A percentile compares a stretch with the other conserved stretches of the same genome.
phyloP scores from a whole-genome alignment of 2,329 filamentous ascomycete species.

The Scopulariopsis brevicaulis region DNA sequence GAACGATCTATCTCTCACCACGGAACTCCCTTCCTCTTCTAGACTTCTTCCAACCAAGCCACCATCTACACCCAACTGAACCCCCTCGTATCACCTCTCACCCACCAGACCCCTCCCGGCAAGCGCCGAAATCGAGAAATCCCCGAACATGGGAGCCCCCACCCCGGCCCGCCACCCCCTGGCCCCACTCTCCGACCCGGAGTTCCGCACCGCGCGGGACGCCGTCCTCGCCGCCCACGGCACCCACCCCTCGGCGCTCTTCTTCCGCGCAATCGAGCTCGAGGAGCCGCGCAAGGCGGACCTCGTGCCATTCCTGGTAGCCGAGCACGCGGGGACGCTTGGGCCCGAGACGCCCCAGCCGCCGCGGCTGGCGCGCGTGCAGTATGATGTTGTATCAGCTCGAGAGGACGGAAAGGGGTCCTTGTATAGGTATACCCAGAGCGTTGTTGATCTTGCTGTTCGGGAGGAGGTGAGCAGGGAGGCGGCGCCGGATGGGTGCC shows the following conservation, averaged over 20 bases:
- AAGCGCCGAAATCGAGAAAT: not conserved
- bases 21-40: not conserved
- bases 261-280: conserved; percentile 49
- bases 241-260: conserved; percentile 15
- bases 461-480: conserved; percentile 16
- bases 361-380: conserved; percentile 31
- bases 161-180: conserved; percentile 27
- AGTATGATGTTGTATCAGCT: conserved; percentile 23
- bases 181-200: conserved; percentile 33
- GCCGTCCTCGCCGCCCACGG: conserved; percentile 14
- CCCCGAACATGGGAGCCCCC: conserved; percentile 3
- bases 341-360: conserved; percentile 28
- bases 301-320: conserved; percentile 43
- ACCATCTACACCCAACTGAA: not conserved
- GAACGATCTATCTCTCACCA: not conserved
- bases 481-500: conserved; percentile 12
- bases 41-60: not conserved
- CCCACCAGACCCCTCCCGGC: not conserved
- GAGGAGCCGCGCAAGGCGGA: conserved; percentile 50
- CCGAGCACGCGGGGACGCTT: conserved; percentile 42
- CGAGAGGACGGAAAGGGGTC: not conserved
- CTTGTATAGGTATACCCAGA: conserved; percentile 18
- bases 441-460: conserved; percentile 24
- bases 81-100: not conserved
- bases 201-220: conserved; percentile 36